phyloP scores from a whole-genome alignment of 2,329 filamentous ascomycete genomes.

The Westerdykella ornata region DNA sequence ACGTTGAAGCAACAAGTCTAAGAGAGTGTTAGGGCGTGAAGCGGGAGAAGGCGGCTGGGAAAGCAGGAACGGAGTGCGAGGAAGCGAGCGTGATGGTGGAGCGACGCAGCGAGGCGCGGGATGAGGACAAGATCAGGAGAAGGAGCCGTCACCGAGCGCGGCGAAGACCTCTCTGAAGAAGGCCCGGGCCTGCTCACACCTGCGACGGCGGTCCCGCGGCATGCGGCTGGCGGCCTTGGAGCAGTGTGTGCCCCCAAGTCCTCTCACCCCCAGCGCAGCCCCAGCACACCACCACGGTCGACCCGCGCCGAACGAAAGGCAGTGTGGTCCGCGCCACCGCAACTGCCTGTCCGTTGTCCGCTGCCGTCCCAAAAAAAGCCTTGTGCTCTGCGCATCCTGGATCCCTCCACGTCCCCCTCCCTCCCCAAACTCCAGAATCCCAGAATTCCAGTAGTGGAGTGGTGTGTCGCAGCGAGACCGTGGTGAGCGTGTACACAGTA shows the following conservation, averaged over 20 bases:
- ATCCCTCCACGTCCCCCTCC: no score
- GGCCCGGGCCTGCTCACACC: no score
- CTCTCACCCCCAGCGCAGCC: neutral
- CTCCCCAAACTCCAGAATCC: no score
- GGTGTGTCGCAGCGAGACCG: no score
- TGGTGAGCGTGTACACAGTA: no score
- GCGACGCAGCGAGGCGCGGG: slow-evolving; percentile 1
- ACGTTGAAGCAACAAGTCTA: slow-evolving; percentile 5
- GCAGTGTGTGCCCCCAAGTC: no score
- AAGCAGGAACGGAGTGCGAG: neutral
- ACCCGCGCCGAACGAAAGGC: slow-evolving; percentile 2
- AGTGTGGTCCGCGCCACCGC: slow-evolving; percentile 4
- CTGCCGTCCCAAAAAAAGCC: slow-evolving; percentile 17
- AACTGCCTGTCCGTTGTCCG: slow-evolving; percentile 3
- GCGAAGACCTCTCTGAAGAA: neutral
- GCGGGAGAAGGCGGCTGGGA: slow-evolving; percentile 4
- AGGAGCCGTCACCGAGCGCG: slow-evolving; percentile 5
- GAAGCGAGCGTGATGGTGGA: slow-evolving; percentile 10
- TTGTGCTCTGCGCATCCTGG: slow-evolving; percentile 4
- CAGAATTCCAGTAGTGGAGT: no score
- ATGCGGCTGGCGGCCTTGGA: no score
- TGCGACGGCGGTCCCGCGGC: no score
- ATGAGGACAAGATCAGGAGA: slow-evolving; percentile 11
- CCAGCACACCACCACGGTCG: neutral
- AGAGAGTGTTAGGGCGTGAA: neutral